phyloP scores from a whole-genome alignment of 371 early-diverging fungal genomes.

The Mucor saturninus region DNA sequence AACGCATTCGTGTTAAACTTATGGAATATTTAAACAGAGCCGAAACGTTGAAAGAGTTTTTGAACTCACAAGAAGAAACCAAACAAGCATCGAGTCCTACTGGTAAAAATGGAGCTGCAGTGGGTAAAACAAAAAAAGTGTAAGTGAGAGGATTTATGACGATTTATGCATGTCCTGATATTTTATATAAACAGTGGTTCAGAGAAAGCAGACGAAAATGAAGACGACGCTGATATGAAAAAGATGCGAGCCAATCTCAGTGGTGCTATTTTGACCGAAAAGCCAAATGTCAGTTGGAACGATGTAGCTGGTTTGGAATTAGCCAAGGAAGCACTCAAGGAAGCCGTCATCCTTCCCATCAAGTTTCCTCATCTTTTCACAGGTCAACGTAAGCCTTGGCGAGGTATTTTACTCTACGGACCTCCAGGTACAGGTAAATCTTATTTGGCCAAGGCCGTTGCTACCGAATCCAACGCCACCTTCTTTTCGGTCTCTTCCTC shows the following conservation, averaged over 20 bases:
- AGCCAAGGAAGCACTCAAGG: slow-evolving; percentile 98
- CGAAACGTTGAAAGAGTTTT: slow-evolving; percentile 88
- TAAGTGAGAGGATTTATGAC: background rate
- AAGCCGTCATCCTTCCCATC: slow-evolving; percentile 98
- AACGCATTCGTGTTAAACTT: slow-evolving; percentile 85
- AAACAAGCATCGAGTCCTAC: slow-evolving; percentile 64
- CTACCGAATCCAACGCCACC: slow-evolving; percentile 94
- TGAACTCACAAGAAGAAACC: slow-evolving; percentile 69
- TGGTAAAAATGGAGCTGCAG: background rate
- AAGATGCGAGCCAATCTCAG: slow-evolving; percentile 84
- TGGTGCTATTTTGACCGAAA: slow-evolving; percentile 89
- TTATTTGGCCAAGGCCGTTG: slow-evolving; percentile 96
- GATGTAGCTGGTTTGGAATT: slow-evolving; percentile 98
- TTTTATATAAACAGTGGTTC: slow-evolving; percentile 38
- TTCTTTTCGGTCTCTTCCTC: slow-evolving; percentile 96
- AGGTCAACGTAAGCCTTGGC: slow-evolving; percentile 93
- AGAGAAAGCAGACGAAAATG: slow-evolving; percentile 52
- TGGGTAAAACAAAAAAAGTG: slow-evolving; percentile 52
- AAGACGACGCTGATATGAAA: slow-evolving; percentile 88
- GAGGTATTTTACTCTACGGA: slow-evolving; percentile 97
- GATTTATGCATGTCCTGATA: slow-evolving; percentile 1
- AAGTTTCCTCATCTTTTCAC: slow-evolving; percentile 97
- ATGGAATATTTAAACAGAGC: slow-evolving; percentile 94
- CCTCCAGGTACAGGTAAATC: slow-evolving; percentile 99
- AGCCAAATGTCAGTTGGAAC: slow-evolving; percentile 94